Evolutionary conservation across 352 stramenopile species (phyloP).

Genomic region (Phytopythium litorale): DNA sequence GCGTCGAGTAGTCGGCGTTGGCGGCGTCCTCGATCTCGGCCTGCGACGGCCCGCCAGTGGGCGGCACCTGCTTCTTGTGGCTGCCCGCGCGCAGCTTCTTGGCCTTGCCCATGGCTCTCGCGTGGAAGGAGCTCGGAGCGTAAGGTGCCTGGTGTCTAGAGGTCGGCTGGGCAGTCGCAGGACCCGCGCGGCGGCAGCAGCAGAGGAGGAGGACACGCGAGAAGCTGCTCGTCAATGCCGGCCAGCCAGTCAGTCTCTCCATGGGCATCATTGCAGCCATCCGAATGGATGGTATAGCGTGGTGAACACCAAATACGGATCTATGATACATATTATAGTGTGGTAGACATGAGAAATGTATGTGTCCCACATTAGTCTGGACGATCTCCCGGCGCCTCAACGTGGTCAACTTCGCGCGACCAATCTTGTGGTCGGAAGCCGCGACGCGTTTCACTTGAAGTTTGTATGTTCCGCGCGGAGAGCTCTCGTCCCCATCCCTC

Average conservation of each 20-base stretch:
- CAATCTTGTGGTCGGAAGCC: conserved; percentile 3
- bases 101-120: conserved; percentile 66
- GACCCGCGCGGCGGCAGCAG: no score
- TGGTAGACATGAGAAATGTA: background rate
- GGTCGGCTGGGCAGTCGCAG: no score
- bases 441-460: conserved; percentile 4
- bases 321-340: no score
- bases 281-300: background rate
- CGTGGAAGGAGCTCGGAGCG: background rate
- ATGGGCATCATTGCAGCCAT: no score
- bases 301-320: background rate
- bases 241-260: no score
- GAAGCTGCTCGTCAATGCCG: no score
- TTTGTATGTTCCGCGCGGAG: background rate
- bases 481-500: background rate
- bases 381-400: background rate
- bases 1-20: conserved; percentile 34
- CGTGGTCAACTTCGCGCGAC: background rate
- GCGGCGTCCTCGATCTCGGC: conserved; percentile 53
- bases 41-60: conserved; percentile 48
- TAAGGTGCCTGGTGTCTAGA: background rate
- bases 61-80: conserved; percentile 77
- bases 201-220: no score
- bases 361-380: background rate
- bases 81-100: conserved; percentile 84